Conservation (phyloP, 768 basidiomycete genomes). For the Auricularia cornea region DNA sequence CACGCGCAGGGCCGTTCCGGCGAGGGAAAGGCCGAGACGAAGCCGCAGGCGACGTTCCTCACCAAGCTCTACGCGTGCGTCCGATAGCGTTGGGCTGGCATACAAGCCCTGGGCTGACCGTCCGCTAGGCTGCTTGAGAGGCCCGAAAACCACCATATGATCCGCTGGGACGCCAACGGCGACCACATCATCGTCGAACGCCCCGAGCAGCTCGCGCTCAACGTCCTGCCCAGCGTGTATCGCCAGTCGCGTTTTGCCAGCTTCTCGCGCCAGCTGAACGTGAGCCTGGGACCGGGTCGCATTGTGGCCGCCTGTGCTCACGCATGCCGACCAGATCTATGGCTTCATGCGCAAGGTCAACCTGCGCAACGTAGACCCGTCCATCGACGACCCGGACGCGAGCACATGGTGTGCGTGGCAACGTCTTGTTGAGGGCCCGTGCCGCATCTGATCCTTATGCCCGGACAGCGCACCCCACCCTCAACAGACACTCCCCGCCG, state of each 20-base stretch:
- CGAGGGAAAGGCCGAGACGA: conserved; percentile 56
- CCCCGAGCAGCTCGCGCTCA: conserved; percentile 87
- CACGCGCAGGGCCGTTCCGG: conserved; percentile 16
- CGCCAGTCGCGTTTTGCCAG: conserved; percentile 94
- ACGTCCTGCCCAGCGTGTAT: conserved; percentile 89
- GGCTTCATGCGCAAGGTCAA: conserved; percentile 98
- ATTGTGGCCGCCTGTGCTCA: not conserved
- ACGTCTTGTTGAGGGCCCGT: conserved; percentile 11
- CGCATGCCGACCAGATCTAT: conserved; percentile 60
- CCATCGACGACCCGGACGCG: conserved; percentile 91
- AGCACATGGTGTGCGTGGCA: conserved; percentile 86
- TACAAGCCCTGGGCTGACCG: conserved; percentile 11
- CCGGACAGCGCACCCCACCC: conserved; percentile 71
- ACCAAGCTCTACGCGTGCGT: conserved; percentile 94
- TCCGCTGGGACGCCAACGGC: conserved; percentile 89
- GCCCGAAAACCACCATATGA: conserved; percentile 92
- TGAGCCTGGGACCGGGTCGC: conserved; percentile 35
- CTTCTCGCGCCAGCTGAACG: conserved; percentile 96
- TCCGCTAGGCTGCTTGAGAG: conserved; percentile 71
- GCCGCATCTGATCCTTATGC: conserved; percentile 9
- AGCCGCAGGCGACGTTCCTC: conserved; percentile 90
- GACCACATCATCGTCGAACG: conserved; percentile 94
- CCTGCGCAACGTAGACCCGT: conserved; percentile 89
- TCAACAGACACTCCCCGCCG: conserved; percentile 82
- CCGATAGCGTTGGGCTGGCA: conserved; percentile 5